Base-by-base conservation (phyloP, 2,329 filamentous ascomycete genomes). In the Aureobasidium lini region DNA sequence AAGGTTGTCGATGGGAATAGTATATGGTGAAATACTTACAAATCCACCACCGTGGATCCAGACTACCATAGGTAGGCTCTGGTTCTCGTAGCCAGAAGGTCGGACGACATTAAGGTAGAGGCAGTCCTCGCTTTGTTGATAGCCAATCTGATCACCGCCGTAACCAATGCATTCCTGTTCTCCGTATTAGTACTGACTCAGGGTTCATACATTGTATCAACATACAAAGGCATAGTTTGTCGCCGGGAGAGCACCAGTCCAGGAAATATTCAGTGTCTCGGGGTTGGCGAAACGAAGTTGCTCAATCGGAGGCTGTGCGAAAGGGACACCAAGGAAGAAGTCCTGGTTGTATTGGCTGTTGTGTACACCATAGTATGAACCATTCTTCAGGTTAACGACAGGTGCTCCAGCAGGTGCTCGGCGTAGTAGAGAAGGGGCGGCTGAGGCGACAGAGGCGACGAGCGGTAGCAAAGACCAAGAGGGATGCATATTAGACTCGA, bases 41-140 rank as follows among this genome's bases (percentile, higher is more conserved):
- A 56, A 54, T 11, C 50, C 50, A 23, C 50, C 23, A 54, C 62
- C 72, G 63, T 85, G 82, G 29, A 87, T 82, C 84, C 84, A 88
- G 1, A 84, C 75, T 10, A 75, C 77, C 6, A 85, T 79, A 0
- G 83, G 84, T 2, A 87, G 73, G 10, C 70, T 74, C 34, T 69
- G 62, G 8, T 73, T 67, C 4, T 77, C 71, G 36, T 69, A 68
- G 6, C 78, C 77, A 8, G 77, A 70, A 0, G 83, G 82, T 3
- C 84, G 77, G 29, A 87, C 73, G 15, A 85, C 75, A 63, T 84
- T 85, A 60, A 85, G 71, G 43, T 79, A 82, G 4, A 85, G 73
- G 60, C 83, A 85, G 63, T 84, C 78, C 65, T 85, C 83, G 28
- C 70, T 34, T 32, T 72, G 60, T 39, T 71, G 48, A 68, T 73